Conservation (phyloP, 1,284 basidiomycete species). For the Ganoderma multipileum region DNA sequence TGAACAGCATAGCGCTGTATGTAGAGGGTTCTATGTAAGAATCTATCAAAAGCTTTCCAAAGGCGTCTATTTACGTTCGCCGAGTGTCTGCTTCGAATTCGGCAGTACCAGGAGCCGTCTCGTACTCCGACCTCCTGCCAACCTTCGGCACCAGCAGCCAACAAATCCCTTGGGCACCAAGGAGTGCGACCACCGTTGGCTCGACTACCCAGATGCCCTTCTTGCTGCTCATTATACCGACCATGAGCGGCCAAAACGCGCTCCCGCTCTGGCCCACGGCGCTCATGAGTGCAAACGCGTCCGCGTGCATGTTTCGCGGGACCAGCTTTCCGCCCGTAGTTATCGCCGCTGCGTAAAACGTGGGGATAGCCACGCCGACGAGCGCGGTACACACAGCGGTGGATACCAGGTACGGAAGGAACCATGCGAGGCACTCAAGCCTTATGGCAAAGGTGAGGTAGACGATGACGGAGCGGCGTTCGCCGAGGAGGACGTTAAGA, state of each 20-base stretch:
- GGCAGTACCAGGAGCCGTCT: too few species aligned
- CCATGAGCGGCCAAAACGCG: slow-evolving; percentile 43
- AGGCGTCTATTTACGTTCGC: neutral
- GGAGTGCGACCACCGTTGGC: slow-evolving; percentile 38
- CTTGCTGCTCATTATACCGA: slow-evolving; percentile 43
- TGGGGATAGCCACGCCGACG: slow-evolving; percentile 44
- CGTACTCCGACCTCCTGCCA: slow-evolving; percentile 27
- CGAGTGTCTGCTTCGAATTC: neutral
- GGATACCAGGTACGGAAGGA: slow-evolving; percentile 39
- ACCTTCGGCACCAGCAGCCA: slow-evolving; percentile 38
- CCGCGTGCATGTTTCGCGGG: slow-evolving; percentile 42
- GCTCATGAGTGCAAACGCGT: slow-evolving; percentile 42
- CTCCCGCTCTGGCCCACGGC: slow-evolving; percentile 44
- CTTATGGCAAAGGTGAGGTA: slow-evolving; percentile 40
- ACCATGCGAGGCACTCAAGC: slow-evolving; percentile 42
- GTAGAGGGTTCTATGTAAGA: slow-evolving; percentile 3
- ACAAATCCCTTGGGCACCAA: slow-evolving; percentile 38
- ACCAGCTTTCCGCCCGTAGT: slow-evolving; percentile 39
- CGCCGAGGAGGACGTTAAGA: slow-evolving; percentile 42
- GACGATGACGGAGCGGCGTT: slow-evolving; percentile 41
- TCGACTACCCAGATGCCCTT: slow-evolving; percentile 44
- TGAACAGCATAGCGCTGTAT: slow-evolving; percentile 3
- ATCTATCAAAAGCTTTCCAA: slow-evolving; percentile 3
- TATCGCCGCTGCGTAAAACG: slow-evolving; percentile 43
- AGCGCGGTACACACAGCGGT: slow-evolving; percentile 43